Conservation (phyloP, 495 filamentous ascomycete species). For the Daldinia childiae region DNA sequence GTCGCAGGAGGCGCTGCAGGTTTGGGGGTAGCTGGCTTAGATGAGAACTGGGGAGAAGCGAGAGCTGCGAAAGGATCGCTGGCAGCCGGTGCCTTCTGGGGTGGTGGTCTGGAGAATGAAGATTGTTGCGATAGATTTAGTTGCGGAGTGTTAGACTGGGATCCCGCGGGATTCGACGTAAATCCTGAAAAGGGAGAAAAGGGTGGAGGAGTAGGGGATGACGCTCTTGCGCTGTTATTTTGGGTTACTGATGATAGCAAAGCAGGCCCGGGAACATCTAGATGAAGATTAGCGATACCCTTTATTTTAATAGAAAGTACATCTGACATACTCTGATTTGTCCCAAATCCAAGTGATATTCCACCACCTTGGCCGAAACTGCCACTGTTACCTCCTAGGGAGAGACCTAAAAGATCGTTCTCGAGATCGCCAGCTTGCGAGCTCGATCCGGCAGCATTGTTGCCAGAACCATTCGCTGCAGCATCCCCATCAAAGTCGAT, state of each 20-base stretch:
- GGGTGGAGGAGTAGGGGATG: constrained; percentile 52
- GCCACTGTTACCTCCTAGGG: constrained; percentile 54
- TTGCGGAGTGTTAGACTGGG: constrained; percentile 60
- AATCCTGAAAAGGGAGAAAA: constrained; percentile 72
- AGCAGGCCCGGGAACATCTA: constrained; percentile 70
- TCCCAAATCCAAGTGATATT: constrained; percentile 85
- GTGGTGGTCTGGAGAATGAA: constrained; percentile 53
- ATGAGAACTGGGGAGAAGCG: constrained; percentile 63
- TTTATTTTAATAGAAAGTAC: not conserved
- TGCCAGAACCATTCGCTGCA: constrained; percentile 63
- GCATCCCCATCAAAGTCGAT: constrained; percentile 87
- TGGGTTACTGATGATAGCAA: constrained; percentile 71
- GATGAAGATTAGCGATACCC: constrained; percentile 20
- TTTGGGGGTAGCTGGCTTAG: constrained; percentile 52
- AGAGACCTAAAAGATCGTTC: constrained; percentile 64
- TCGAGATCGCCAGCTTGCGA: constrained; percentile 55
- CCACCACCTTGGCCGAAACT: constrained; percentile 77
- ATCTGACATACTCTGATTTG: constrained; percentile 64
- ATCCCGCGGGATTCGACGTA: constrained; percentile 51
- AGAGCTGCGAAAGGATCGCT: constrained; percentile 79
- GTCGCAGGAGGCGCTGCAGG: constrained; percentile 51
- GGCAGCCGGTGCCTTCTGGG: constrained; percentile 44
- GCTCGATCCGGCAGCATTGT: constrained; percentile 48
- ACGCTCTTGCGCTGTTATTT: constrained; percentile 60
- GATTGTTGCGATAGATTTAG: constrained; percentile 54